Evolutionary conservation across 2,329 filamentous ascomycete genomes (phyloP), one percentile per base, ranked within the genome.

Genomic region (Rosellinia necatrix): DNA sequence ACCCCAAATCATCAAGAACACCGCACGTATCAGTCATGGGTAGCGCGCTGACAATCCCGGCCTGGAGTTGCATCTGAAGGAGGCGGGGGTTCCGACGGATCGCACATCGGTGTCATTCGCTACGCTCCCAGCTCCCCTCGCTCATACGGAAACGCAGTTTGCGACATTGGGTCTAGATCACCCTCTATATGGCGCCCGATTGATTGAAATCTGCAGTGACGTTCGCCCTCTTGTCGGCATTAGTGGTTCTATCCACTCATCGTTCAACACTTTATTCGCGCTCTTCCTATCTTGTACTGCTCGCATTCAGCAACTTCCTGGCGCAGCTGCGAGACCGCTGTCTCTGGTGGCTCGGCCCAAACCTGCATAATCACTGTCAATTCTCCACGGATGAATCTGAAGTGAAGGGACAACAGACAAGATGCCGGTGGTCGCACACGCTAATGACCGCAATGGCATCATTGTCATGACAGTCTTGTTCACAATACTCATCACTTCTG

Each of bases 381-480:
- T 35, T 24, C 19, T 13, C 13, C 17, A n/a, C n/a, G n/a, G n/a
- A n/a, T n/a, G n/a, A n/a, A n/a, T n/a, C n/a, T n/a, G n/a, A n/a
- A n/a, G n/a, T n/a, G n/a, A n/a, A n/a, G n/a, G n/a, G n/a, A n/a
- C n/a, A n/a, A n/a, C n/a, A n/a, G n/a, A n/a, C n/a, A 47, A 13
- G 12, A 47, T 47, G 43, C 38, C 21, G 27, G 15, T 10, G 13
- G 38, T 59, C 30, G 15, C 13, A 12, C 48, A 51, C 3, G 53
- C 32, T 17, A 42, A 53, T 38, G 53, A 53, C 30, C 53, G 57
- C 17, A 29, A 17, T 13, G 53, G 57, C 7, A 37, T 60, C 2
- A 56, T 59, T 24, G 43, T 46, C n/a, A 60, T 60, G 57, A 42
- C 43, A 9, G 27, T 46, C 3, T 6, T 59, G 5, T 60, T 60